These are phyloP conservation scores for Sporothrix inflata DNA, from an alignment of 2,329 filamentous ascomycete species.

Conservation along the genomic window DNA sequence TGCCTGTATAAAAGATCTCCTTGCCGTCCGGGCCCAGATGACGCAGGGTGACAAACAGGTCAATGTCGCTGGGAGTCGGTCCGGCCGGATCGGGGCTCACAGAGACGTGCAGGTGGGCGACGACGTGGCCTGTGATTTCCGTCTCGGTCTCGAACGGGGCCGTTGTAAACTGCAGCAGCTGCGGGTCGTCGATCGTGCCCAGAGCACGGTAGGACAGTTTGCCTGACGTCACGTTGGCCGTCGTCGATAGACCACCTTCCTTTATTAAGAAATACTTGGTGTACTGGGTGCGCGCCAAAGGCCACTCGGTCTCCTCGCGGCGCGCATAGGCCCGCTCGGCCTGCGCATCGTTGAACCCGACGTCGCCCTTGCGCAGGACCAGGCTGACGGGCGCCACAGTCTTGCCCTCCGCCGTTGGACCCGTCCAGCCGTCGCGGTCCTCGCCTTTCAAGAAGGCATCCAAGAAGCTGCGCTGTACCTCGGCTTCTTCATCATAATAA, in stretches of 20 bases:
- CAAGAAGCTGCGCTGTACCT: slow-evolving; percentile 68
- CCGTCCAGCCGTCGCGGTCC: slow-evolving; percentile 63
- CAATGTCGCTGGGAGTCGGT: slow-evolving; percentile 54
- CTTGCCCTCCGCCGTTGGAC: slow-evolving; percentile 47
- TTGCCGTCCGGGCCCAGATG: slow-evolving; percentile 58
- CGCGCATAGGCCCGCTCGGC: slow-evolving; percentile 59
- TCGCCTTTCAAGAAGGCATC: slow-evolving; percentile 72
- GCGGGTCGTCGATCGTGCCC: slow-evolving; percentile 55
- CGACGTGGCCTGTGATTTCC: slow-evolving; percentile 70
- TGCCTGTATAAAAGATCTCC: slow-evolving; percentile 67
- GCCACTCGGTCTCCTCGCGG: slow-evolving; percentile 66
- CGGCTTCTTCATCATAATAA: slow-evolving; percentile 70
- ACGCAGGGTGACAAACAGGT: slow-evolving; percentile 65
- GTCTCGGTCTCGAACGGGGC: slow-evolving; percentile 59
- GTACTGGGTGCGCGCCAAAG: slow-evolving; percentile 67
- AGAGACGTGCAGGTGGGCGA: slow-evolving; percentile 59
- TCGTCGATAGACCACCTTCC: slow-evolving; percentile 43
- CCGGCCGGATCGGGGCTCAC: slow-evolving; percentile 41
- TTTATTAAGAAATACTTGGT: slow-evolving; percentile 63
- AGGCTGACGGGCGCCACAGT: slow-evolving; percentile 60
- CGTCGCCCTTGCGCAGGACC: slow-evolving; percentile 66
- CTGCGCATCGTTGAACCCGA: slow-evolving; percentile 67
- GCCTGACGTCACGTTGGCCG: background rate
- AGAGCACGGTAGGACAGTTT: slow-evolving; percentile 61
- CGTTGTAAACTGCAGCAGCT: slow-evolving; percentile 60